Evolutionary conservation across 768 basidiomycete species (phyloP).

Genomic region (Suillus sp.): DNA sequence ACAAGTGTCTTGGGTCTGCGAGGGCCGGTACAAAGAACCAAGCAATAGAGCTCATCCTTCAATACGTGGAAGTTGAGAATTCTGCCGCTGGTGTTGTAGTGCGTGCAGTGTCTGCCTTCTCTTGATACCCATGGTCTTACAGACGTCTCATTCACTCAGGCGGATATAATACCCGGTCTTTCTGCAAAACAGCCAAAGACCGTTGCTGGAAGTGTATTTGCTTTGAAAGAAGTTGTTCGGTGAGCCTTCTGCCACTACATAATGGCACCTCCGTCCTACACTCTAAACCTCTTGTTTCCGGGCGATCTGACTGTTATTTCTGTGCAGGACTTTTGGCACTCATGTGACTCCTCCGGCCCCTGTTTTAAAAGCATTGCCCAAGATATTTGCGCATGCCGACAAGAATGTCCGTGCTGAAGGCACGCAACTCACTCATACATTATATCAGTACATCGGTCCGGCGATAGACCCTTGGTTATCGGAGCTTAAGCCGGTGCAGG

Average conservation of each 20-base stretch:
- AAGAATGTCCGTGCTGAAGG: slow-evolving; percentile 96
- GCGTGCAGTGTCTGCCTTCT: slow-evolving; percentile 45
- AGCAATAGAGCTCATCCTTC: slow-evolving; percentile 80
- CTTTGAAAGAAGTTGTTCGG: slow-evolving; percentile 85
- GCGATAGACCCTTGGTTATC: slow-evolving; percentile 82
- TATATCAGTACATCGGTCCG: slow-evolving; percentile 87
- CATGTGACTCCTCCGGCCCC: slow-evolving; percentile 73
- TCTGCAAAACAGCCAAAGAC: slow-evolving; percentile 93
- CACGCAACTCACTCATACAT: slow-evolving; percentile 63
- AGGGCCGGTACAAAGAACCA: slow-evolving; percentile 89
- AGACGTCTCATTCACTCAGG: slow-evolving; percentile 45
- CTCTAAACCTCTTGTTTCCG: neutral
- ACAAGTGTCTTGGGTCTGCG: slow-evolving; percentile 92
- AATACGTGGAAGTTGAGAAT: slow-evolving; percentile 95
- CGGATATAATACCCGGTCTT: slow-evolving; percentile 81
- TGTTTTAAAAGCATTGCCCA: slow-evolving; percentile 84
- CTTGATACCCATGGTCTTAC: slow-evolving; percentile 23
- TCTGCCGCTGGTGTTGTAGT: slow-evolving; percentile 85
- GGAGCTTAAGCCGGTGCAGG: slow-evolving; percentile 95
- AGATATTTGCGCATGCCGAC: slow-evolving; percentile 93
- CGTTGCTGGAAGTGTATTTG: slow-evolving; percentile 76
- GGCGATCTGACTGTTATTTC: slow-evolving; percentile 8
- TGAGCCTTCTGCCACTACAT: slow-evolving; percentile 39
- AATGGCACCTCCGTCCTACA: neutral
- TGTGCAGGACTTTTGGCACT: slow-evolving; percentile 72